Evolutionary conservation across 257 asterid genomes (phyloP).

Genomic region (Marsdenia floribunda): DNA sequence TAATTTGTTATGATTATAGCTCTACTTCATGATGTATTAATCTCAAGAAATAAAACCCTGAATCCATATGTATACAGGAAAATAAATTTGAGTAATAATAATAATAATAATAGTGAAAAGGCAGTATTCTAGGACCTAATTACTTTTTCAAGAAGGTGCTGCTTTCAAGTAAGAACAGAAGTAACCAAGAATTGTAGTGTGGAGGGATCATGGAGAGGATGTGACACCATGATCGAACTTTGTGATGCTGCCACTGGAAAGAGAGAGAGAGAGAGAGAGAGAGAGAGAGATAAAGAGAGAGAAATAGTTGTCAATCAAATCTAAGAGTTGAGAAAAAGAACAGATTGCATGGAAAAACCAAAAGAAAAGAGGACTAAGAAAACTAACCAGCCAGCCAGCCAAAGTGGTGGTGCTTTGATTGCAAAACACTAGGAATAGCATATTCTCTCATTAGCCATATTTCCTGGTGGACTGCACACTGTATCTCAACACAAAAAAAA

Average conservation of each 20-base stretch:
- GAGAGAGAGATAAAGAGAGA: no score
- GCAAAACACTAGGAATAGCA: constrained; percentile 17
- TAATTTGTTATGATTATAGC: no score
- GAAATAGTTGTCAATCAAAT: constrained; percentile 26
- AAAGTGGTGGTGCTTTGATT: constrained; percentile 28
- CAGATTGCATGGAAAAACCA: constrained; percentile 21
- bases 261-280: neutral
- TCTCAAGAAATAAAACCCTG: no score
- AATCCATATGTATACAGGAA: no score
- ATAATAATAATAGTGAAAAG: constrained; percentile 10
- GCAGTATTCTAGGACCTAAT: constrained; percentile 19
- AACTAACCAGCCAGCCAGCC: constrained; percentile 20
- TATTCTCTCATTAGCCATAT: constrained; percentile 7
- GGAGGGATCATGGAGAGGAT: constrained; percentile 13
- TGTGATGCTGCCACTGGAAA: constrained; percentile 7
- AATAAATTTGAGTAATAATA: no score
- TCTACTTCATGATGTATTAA: no score
- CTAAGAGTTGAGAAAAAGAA: neutral
- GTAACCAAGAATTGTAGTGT: constrained; percentile 5
- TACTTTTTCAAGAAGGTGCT: constrained; percentile 19
- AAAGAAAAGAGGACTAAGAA: neutral
- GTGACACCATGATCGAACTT: constrained; percentile 24
- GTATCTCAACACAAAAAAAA: neutral
- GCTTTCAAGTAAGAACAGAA: constrained; percentile 2
- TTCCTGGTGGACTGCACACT: constrained; percentile 16